These are phyloP conservation scores for Vigna reflexopilosa DNA, from an alignment of 306 rosid genomes.

Conservation along the genomic window DNA sequence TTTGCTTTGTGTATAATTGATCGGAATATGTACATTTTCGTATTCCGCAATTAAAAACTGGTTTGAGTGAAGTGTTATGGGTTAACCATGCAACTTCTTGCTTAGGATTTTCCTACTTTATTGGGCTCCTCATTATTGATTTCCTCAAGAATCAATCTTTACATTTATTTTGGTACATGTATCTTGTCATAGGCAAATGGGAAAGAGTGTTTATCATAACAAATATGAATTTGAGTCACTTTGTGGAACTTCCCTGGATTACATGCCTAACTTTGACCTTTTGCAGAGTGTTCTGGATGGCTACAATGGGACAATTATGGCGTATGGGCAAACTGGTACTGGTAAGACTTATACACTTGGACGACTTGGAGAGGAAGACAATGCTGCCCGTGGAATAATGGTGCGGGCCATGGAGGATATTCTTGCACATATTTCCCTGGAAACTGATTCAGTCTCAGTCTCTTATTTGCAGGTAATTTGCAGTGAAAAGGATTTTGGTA, in stretches of 20 bases:
- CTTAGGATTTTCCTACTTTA: constrained; percentile 25
- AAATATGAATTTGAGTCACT: constrained; percentile 8
- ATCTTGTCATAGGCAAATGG: constrained; percentile 16
- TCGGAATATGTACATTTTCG: constrained; percentile 5
- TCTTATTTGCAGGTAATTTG: constrained; percentile 87
- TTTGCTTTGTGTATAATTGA: background rate
- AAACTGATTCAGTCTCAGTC: constrained; percentile 81
- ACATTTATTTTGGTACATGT: constrained; percentile 33
- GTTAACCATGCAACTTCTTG: constrained; percentile 2
- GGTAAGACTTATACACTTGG: constrained; percentile 99
- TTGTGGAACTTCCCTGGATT: constrained; percentile 44
- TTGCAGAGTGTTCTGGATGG: constrained; percentile 93
- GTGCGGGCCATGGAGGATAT: constrained; percentile 99
- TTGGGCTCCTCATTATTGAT: constrained; percentile 5
- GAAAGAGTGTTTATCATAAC: constrained; percentile 16
- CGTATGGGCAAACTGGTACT: constrained; percentile 99
- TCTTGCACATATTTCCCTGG: constrained; percentile 77
- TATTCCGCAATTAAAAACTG: constrained; percentile 27
- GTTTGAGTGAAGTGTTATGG: background rate
- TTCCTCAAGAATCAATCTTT: constrained; percentile 22
- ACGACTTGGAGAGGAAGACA: constrained; percentile 96
- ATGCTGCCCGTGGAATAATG: constrained; percentile 99
- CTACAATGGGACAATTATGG: constrained; percentile 98
- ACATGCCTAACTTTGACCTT: constrained; percentile 44
- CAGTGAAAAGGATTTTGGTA: constrained; percentile 18